Conservation (phyloP, 2,329 filamentous ascomycete genomes). For the Nannizziopsis barbatae region DNA sequence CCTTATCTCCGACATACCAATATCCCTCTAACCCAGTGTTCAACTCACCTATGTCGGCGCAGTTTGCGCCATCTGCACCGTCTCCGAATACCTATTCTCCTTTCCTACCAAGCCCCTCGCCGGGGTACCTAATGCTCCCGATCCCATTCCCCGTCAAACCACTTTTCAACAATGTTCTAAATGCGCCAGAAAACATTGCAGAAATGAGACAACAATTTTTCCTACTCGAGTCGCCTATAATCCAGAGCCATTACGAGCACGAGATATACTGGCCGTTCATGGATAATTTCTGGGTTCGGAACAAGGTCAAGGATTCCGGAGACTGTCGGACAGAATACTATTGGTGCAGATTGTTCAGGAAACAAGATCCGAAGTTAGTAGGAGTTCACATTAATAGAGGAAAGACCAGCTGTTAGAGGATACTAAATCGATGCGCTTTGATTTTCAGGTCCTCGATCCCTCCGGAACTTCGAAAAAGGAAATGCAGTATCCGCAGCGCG, state of each 20-base stretch:
- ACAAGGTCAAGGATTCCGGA: conserved; percentile 8
- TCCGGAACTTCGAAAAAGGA: conserved; percentile 6
- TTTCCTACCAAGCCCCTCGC: not conserved
- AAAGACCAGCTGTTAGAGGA: conserved; percentile 2
- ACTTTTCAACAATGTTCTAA: conserved; percentile 7
- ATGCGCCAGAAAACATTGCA: conserved; percentile 8
- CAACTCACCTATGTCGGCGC: no score
- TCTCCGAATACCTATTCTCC: not conserved
- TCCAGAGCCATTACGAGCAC: conserved; percentile 6
- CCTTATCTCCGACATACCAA: no score
- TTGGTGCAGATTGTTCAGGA: conserved; percentile 10
- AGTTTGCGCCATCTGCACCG: no score
- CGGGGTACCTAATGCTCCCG: conserved; percentile 8
- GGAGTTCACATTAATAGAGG: conserved; percentile 5
- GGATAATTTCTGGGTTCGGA: conserved; percentile 11
- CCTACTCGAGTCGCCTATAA: conserved; percentile 3
- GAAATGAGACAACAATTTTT: conserved; percentile 10
- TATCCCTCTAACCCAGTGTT: no score
- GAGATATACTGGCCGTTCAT: conserved; percentile 10
- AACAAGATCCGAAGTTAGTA: conserved; percentile 8
- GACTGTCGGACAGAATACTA: conserved; percentile 11
- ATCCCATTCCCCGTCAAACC: conserved; percentile 7
- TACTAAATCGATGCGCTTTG: not conserved
- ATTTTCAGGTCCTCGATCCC: conserved; percentile 4
- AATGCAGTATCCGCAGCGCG: conserved; percentile 7